phyloP scores from a whole-genome alignment of 176 grass and related monocot genomes.

The Areca catechu region DNA sequence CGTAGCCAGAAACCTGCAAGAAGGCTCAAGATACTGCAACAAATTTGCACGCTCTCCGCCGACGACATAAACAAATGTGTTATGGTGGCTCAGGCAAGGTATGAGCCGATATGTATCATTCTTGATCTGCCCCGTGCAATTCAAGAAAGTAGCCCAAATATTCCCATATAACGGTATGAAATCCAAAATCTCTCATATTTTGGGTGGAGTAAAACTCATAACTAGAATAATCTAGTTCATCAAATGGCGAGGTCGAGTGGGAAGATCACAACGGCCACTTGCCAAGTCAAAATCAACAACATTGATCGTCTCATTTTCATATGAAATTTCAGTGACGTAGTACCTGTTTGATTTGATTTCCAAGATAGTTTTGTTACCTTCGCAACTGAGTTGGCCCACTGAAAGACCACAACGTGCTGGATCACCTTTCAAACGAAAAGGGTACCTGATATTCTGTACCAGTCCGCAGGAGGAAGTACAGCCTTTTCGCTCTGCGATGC shows the following conservation, averaged over 20 bases:
- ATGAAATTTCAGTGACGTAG: slow-evolving; percentile 20
- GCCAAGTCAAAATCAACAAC: slow-evolving; percentile 1
- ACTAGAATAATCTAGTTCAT: too few relatives aligned
- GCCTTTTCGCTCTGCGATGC: not conserved
- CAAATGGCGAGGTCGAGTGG: not conserved
- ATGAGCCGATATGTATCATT: not conserved
- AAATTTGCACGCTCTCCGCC: accelerated
- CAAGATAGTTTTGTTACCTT: slow-evolving; percentile 14
- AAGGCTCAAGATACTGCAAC: not conserved
- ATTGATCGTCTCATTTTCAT: not conserved
- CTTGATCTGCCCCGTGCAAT: slow-evolving; percentile 4
- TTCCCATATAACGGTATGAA: too few relatives aligned
- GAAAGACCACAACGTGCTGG: slow-evolving; percentile 15
- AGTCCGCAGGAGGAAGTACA: slow-evolving; percentile 35
- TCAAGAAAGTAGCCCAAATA: slow-evolving; percentile 14
- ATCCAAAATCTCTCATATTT: too few relatives aligned
- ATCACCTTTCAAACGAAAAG: slow-evolving; percentile 27
- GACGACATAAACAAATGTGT: slow-evolving; percentile 23
- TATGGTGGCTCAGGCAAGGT: slow-evolving; percentile 2
- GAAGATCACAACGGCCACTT: slow-evolving; percentile 1
- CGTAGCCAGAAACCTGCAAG: slow-evolving; percentile 23
- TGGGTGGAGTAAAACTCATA: too few relatives aligned
- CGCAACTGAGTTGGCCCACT: slow-evolving; percentile 19
- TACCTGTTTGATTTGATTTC: slow-evolving; percentile 10
- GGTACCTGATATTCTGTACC: not conserved